Base-by-base conservation (phyloP, 2,329 filamentous ascomycete genomes). In the Fusarium siculi region DNA sequence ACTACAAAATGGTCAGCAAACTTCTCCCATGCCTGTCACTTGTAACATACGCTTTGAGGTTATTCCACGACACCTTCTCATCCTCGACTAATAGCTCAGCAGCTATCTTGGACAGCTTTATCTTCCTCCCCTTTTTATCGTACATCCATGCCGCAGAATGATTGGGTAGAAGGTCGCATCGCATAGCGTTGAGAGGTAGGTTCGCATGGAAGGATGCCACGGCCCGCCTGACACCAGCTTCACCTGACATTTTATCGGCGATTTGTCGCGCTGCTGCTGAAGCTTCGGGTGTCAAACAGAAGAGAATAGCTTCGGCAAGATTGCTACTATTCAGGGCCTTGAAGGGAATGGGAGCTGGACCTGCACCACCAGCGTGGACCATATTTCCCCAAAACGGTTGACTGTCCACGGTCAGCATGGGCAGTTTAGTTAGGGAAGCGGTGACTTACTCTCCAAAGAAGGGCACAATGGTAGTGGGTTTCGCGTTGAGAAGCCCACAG, bases 401-500 rank as follows among this genome's bases (percentile, higher is more conserved):
- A 14, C 64, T 67, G 7, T 9, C 1, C 30, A 9, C 0, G 21
- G 21, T 50, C 21, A 50, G 10, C 4, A 7, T 18, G 10, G 23
- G 15, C 21, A 16, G 0, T 4, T 1, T 16, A 4, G 10, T 9
- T 12, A 3, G 7, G 4, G 2, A 0, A 3, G 4, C 0, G 3
- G 18, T 5, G 10, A 19, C 71, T 23, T 36, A 70, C 72, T 78
- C 73, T 25, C 92, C 92, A 72, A 94, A 94, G 81, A 94, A 94
- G 0, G 92, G 92, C 1, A 94, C 90, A 34, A 93, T 88, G 84
- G 93, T 90, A 1, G 90, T 93, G 0, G 92, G 92, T 73, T 87
- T 88, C 4, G 87, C 92, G 71, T 87, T 91, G 74, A 91, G 90
- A 19, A 94, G 82, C 1, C 91, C 91, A 39, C 91, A 92, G 1